These are phyloP conservation scores for Babesia bigemina DNA, from an alignment of 169 alveolate genomes.

Conservation along the genomic window DNA sequence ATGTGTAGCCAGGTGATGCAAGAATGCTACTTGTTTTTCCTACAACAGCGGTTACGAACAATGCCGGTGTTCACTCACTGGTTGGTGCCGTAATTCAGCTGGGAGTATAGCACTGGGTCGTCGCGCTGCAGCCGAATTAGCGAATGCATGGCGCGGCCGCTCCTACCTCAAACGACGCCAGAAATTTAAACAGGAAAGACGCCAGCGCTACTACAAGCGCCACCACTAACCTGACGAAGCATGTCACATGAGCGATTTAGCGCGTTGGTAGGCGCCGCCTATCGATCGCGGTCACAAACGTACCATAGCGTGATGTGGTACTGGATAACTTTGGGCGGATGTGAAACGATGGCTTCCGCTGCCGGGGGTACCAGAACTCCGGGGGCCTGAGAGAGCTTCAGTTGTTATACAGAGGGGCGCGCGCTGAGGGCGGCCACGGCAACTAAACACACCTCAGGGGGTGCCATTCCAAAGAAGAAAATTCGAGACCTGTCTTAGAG, in stretches of 20 bases:
- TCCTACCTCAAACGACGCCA: conserved; percentile 19
- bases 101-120: conserved; percentile 32
- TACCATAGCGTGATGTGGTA: conserved; percentile 45
- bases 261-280: not conserved
- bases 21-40: conserved; percentile 16
- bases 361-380: not conserved
- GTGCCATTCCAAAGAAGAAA: conserved; percentile 2
- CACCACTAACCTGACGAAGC: conserved; percentile 4
- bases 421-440: not conserved
- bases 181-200: not conserved
- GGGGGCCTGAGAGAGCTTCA: not conserved
- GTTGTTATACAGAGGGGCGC: not conserved
- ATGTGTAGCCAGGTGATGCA: too few relatives aligned
- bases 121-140: conserved; percentile 7
- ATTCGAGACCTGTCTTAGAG: not conserved
- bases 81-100: conserved; percentile 8
- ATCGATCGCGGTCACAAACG: not conserved
- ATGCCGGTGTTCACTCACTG: not conserved
- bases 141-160: not conserved
- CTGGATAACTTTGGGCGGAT: conserved; percentile 26
- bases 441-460: conserved; percentile 7
- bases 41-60: not conserved
- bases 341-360: not conserved
- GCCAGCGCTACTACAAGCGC: not conserved
- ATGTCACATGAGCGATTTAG: not conserved